Evolutionary conservation across 2,329 filamentous ascomycete genomes (phyloP), one percentile per base, ranked within the genome.

Genomic region (Diaporthe eres): DNA sequence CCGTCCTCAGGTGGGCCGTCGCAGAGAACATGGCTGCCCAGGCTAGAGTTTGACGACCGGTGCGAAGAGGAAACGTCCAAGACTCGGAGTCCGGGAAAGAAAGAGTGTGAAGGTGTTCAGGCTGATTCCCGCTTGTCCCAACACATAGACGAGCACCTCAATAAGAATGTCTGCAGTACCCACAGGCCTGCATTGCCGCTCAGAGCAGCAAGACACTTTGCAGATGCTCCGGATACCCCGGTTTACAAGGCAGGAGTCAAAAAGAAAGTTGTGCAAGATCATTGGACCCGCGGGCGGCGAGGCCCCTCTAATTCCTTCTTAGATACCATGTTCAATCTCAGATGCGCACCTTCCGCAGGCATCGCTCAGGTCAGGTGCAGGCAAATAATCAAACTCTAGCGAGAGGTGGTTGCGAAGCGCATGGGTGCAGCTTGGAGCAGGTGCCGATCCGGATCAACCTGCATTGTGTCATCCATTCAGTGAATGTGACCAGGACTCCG

Each of bases 401-500:
- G 63, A 31, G 47, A 37, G 44, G 25, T 44, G 34, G 31, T 19
- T n/a, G 31, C 44, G 19, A 28, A 37, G 71, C 57, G 71, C 71
- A 72, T 72, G 71, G 71, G 71, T 72, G 31, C 31, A 53, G 71
- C 71, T 72, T 72, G 57, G 47, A 72, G 71, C 47, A 34, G 51
- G 63, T 37, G 72, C 53, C 53, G 72, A 74, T 73, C 53, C 63
- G 37, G 53, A 74, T 67, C 44, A 57, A 8, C 19, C 51, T 70
- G 63, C 63, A 57, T 49, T 37, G 22, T 37, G 51, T 49, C 44
- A 49, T 70, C 28, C 31, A 47, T 61, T 61, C 9, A 53, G 25
- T 53, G n/a, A 31, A 44, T 13, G 25, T 42, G 39, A 63, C 34
- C 58, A 37, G 34, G 25, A 47, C 8, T 49, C 25, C 9, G 37